A percentile compares a stretch with the other conserved stretches of the same genome.
Conservation (phyloP, 1,284 basidiomycete genomes). For the Apiotrichum sp. region DNA sequence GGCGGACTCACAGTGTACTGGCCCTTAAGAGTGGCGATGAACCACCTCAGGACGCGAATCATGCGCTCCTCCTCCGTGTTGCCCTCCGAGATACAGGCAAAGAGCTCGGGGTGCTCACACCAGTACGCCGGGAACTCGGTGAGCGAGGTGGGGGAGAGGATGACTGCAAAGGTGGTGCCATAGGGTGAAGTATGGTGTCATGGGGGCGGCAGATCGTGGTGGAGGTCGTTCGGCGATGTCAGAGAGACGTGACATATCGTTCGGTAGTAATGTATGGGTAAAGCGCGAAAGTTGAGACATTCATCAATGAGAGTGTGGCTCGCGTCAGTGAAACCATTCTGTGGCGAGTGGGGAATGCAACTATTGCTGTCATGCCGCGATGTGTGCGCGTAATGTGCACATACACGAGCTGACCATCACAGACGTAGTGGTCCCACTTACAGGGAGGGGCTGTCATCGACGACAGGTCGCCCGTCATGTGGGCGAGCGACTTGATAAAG, state of each 20-base stretch:
- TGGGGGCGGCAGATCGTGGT: not conserved
- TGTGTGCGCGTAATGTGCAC: too few relatives aligned
- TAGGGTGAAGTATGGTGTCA: not conserved
- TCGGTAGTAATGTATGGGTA: too few relatives aligned
- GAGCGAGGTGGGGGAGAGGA: constrained; percentile 67
- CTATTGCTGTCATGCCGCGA: too few relatives aligned
- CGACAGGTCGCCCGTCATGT: constrained; percentile 85
- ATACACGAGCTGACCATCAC: too few relatives aligned
- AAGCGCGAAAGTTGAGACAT: too few relatives aligned
- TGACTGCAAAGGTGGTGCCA: constrained; percentile 49
- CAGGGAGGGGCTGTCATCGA: constrained; percentile 80
- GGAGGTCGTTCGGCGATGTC: too few relatives aligned
- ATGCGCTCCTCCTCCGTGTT: constrained; percentile 64
- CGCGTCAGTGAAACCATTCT: too few relatives aligned
- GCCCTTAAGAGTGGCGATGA: constrained; percentile 87
- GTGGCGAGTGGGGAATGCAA: too few relatives aligned
- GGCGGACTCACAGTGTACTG: constrained; percentile 63
- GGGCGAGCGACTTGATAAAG: constrained; percentile 58
- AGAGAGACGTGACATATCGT: too few relatives aligned
- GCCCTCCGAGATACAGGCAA: constrained; percentile 73
- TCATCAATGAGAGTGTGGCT: too few relatives aligned
- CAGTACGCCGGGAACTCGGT: constrained; percentile 86
- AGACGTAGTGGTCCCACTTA: constrained; percentile 21
- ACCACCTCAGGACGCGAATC: constrained; percentile 77
- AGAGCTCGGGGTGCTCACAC: constrained; percentile 81